phyloP scores from a whole-genome alignment of 768 basidiomycete species.

The Scleroderma citrinum region DNA sequence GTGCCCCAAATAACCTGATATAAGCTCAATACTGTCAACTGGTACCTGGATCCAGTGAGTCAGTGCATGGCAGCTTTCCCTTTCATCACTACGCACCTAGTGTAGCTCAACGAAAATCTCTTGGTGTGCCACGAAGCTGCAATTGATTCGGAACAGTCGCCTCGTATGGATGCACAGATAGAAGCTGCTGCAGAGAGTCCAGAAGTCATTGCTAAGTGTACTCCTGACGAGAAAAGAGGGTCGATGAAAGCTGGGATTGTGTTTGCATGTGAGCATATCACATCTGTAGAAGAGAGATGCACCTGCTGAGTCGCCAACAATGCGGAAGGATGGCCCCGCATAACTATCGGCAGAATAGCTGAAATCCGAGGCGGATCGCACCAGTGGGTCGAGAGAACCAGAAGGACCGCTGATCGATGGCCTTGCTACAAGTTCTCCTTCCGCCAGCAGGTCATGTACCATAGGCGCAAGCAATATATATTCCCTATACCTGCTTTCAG shows the following conservation, averaged over 20 bases:
- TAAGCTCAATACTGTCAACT: slow-evolving; percentile 34
- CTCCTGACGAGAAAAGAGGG: slow-evolving; percentile 56
- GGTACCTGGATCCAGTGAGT: slow-evolving; percentile 20
- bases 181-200: slow-evolving; percentile 42
- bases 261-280: slow-evolving; percentile 8
- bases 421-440: slow-evolving; percentile 14
- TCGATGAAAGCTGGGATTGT: slow-evolving; percentile 44
- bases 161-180: slow-evolving; percentile 43
- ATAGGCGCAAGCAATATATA: too few relatives aligned
- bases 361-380: slow-evolving; percentile 42
- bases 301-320: slow-evolving; percentile 58
- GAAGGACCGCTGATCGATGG: too few relatives aligned
- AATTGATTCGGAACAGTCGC: slow-evolving; percentile 37
- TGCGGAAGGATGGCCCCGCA: slow-evolving; percentile 46
- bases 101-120: slow-evolving; percentile 42
- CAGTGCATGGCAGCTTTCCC: too few relatives aligned
- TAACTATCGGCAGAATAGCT: slow-evolving; percentile 54
- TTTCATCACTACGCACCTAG: slow-evolving; percentile 30
- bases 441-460: too few relatives aligned
- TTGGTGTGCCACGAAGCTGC: slow-evolving; percentile 39
- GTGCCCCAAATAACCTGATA: slow-evolving; percentile 42
- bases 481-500: too few relatives aligned
- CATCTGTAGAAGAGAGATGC: neutral
- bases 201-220: slow-evolving; percentile 48
- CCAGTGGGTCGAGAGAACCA: too few relatives aligned